A percentile compares a stretch with the other conserved stretches of the same genome.
Conservation (phyloP, 306 rosid genomes). For the Abrus precatorius region DNA sequence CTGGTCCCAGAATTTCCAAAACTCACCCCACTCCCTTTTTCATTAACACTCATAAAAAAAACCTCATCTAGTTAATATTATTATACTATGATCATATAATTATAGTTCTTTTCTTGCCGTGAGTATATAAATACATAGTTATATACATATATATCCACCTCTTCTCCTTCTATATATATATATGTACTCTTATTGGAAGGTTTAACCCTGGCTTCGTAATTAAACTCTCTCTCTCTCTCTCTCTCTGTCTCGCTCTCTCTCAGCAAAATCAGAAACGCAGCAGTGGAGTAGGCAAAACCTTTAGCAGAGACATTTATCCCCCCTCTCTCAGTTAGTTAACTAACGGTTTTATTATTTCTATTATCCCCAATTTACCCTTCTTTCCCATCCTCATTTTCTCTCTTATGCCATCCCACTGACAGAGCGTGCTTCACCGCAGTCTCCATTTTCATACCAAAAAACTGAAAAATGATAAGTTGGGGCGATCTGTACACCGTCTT, state of each 20-base stretch:
- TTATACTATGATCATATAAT: neutral
- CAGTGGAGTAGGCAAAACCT: slow-evolving; percentile 29
- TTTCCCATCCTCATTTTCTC: slow-evolving; percentile 33
- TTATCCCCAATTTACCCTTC: slow-evolving; percentile 61
- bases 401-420: slow-evolving; percentile 49
- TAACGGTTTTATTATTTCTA: slow-evolving; percentile 62
- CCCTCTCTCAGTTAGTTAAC: slow-evolving; percentile 54
- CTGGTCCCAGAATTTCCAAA: slow-evolving; percentile 42
- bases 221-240: neutral
- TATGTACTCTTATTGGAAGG: slow-evolving; percentile 34
- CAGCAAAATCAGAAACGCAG: slow-evolving; percentile 45
- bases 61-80: neutral
- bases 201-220: slow-evolving; percentile 35
- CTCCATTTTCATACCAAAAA: no score
- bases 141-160: neutral
- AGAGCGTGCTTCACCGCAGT: no score
- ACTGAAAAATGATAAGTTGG: slow-evolving; percentile 73
- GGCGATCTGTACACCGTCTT: slow-evolving; percentile 81
- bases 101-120: neutral
- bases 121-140: slow-evolving; percentile 19
- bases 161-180: slow-evolving; percentile 32
- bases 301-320: slow-evolving; percentile 45
- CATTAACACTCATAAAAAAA: neutral
- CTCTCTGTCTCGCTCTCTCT: neutral
- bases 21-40: slow-evolving; percentile 30